Base-by-base conservation (phyloP, 192 early-diverging fungal genomes). In the Backusella psychrophila region DNA sequence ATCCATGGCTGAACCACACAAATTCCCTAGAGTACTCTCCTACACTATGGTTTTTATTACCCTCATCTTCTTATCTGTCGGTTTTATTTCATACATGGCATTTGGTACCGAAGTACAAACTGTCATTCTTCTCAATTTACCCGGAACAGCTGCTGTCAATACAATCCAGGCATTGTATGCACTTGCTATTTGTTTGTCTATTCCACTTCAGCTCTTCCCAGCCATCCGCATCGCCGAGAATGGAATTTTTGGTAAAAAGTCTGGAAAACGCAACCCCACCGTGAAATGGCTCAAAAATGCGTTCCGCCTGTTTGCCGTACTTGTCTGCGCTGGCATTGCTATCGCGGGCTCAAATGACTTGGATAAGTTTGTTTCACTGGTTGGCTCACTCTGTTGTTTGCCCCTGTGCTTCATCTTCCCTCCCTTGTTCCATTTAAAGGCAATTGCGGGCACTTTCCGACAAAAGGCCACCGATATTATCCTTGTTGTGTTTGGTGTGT, bases 321-420 rank as follows among this genome's bases (percentile, higher is more conserved):
- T 87, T 2, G 78, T 86, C 34, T 90, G 94, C 38, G 93, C 90
- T 8, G 66, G 84, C 15, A 82, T 95, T 39, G 91, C 94, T 29
- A 91, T 91, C 72, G 85, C 85, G 17, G 94, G 94, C 11, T 86
- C 88, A 14, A 87, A 89, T 66, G 89, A 94, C 77, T 85, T 97
- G n/a, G 95, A 97, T 80, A 93, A 94, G 78, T 93, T 95, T 82
- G 95, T 97, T 33, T 90, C 92, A 17, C 87, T 97, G 31, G 90
- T 97, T 39, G 95, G 96, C 2, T 91, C 90, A 71, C 87, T 94
- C 56, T 90, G 93, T 0, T 93, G 88, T 67, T 85, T 88, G 44
- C 91, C 91, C 31, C 80, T 93, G 68, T 90, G 89, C 73, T 96
- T 96, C 69, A 90, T 96, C 67, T 97, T 95, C 85, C 96, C 96